Base-by-base conservation (phyloP, 2,329 filamentous ascomycete species). In the Phialophora verrucosa region DNA sequence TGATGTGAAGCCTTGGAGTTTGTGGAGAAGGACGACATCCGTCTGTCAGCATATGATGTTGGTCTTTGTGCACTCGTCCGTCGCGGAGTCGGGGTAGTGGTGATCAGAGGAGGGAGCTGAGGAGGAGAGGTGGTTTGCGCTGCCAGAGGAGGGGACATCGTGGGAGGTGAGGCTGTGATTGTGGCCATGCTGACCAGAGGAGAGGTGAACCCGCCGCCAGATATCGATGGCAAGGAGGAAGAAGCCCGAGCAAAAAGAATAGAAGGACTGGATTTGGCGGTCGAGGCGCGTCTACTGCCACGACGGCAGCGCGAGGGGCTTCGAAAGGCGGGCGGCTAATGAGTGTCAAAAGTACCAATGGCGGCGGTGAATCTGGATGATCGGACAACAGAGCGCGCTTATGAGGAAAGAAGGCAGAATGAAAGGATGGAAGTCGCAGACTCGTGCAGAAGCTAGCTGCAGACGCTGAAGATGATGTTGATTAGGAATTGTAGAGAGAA, bases 21-120 rank as follows among this genome's bases (percentile, higher is more conserved):
- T 73, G 84, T 88, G 69, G 91, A 95, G 81, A 93, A 94, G 75
- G 92, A 91, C 69, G 93, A 96, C 74, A 96, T 83, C 64, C 93
- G 87, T 76, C 91, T 91, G 79, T 89, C 93, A 69, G 90, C 89
- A 74, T 89, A 91, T 75, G 92, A 91, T 74, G 91, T 92, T 78
- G 91, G 89, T 72, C 88, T 83, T 73, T 89, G 84, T 66, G 86
- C 78, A 74, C 83, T 85, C 75, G 88, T 83, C 76, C 86, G 85
- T 75, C 69, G 68, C 29, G 85, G 88, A 69, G 83, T 78, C 12
- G 81, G 77, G 62, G 80, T 78, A 66, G 64, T 49, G 47, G 84
- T 85, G 65, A 83, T 76, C 60, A 86, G 79, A 47, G 83, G 83
- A 62, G 84, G 80, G 20, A 83, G 74, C 56, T 78, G 74, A 27